Percentiles rank a stretch among this genome's conserved stretches.
phyloP scores from a whole-genome alignment of 2,329 filamentous ascomycete genomes.

The Stenocarpella maydis region DNA sequence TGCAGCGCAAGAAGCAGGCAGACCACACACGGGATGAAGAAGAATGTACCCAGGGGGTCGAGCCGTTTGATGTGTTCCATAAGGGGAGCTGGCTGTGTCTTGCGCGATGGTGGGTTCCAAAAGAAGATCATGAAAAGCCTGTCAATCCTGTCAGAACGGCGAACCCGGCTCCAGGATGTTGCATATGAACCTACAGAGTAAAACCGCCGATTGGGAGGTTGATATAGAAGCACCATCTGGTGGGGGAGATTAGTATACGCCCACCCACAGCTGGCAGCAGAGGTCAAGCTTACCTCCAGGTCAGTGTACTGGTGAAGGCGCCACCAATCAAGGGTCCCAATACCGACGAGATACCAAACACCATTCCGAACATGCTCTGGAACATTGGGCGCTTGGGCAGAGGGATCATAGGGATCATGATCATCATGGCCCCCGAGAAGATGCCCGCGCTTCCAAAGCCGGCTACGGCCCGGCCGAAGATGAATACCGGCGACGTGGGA shows the following conservation, averaged over 20 bases:
- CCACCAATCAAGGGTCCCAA: constrained; percentile 63
- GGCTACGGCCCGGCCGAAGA: constrained; percentile 64
- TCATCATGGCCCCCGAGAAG: constrained; percentile 64
- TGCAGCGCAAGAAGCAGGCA: constrained; percentile 69
- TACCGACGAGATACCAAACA: constrained; percentile 64
- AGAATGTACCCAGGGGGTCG: constrained; percentile 66
- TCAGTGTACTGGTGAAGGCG: constrained; percentile 56
- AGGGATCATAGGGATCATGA: constrained; percentile 66
- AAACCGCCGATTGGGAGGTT: constrained; percentile 64
- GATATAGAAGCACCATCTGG: constrained; percentile 65
- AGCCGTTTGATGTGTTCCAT: constrained; percentile 58
- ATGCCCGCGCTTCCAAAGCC: constrained; percentile 65
- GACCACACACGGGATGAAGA: constrained; percentile 67
- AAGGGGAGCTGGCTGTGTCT: constrained; percentile 43
- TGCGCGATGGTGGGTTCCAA: constrained; percentile 52
- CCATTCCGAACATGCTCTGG: constrained; percentile 62
- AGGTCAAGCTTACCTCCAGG: constrained; percentile 52
- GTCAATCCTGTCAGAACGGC: neutral
- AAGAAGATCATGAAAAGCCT: constrained; percentile 56
- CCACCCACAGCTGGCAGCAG: neutral
- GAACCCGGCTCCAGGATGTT: too few relatives aligned
- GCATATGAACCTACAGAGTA: constrained; percentile 44
- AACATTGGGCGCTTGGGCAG: constrained; percentile 68
- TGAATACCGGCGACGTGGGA: constrained; percentile 61
- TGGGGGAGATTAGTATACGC: neutral